Evolutionary conservation across 495 filamentous ascomycete genomes (phyloP).

Genomic region (Podospora didyma): DNA sequence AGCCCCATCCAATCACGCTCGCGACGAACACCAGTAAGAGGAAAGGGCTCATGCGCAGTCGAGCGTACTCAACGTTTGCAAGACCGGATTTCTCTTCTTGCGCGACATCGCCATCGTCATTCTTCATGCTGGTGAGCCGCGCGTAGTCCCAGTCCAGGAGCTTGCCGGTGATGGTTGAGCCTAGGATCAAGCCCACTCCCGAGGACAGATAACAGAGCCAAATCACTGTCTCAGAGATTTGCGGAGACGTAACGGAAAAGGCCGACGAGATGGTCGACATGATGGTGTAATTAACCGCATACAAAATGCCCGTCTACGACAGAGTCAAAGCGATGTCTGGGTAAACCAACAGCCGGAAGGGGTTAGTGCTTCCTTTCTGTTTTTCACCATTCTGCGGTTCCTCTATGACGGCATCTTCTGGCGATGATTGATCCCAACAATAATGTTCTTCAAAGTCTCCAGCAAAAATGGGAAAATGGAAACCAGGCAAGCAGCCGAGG

Average conservation of each 20-base stretch:
- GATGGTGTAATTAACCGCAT: background rate
- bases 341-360: background rate
- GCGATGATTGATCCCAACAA: background rate
- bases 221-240: background rate
- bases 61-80: background rate
- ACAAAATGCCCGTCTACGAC: background rate
- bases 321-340: background rate
- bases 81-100: no score
- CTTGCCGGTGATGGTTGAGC: background rate
- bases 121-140: background rate
- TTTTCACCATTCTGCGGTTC: background rate
- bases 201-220: background rate
- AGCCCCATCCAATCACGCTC: background rate
- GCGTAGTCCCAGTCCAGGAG: background rate
- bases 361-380: background rate
- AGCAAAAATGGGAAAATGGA: background rate
- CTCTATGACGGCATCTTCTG: background rate
- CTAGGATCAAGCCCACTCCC: background rate
- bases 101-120: background rate
- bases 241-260: background rate
- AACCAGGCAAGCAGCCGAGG: background rate
- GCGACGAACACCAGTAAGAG: background rate
- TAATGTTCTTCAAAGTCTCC: background rate
- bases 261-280: background rate
- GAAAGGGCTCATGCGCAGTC: background rate